These are phyloP conservation scores for Fistulinella staudtii DNA, from an alignment of 1,284 basidiomycete species.

Conservation along the genomic window DNA sequence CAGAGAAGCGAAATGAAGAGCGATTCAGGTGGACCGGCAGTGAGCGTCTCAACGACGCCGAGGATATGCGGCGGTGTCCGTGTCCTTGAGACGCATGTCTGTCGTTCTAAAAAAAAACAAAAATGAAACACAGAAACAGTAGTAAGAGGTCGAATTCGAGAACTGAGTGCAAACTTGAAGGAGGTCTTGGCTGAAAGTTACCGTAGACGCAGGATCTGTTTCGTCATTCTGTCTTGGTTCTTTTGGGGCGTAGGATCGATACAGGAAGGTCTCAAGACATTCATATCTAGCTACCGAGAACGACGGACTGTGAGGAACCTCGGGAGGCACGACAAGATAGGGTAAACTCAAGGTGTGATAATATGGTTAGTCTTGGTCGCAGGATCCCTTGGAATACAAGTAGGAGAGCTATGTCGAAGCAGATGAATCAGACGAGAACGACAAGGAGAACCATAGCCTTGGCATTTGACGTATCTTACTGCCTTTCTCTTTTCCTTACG, in stretches of 20 bases:
- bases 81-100: constrained; percentile 17
- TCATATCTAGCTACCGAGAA: constrained; percentile 28
- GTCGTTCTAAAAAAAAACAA: constrained; percentile 17
- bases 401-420: constrained; percentile 19
- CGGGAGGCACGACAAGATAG: constrained; percentile 21
- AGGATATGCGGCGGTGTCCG: constrained; percentile 19
- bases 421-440: constrained; percentile 25
- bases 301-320: constrained; percentile 20
- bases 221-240: constrained; percentile 11
- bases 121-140: constrained; percentile 1
- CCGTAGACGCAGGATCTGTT: constrained; percentile 8
- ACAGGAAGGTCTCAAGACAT: constrained; percentile 23
- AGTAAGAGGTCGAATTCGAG: no score
- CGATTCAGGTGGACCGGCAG: constrained; percentile 6
- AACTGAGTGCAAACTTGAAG: constrained; percentile 22
- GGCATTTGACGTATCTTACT: no score
- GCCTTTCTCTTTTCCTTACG: no score
- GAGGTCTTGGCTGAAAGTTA: constrained; percentile 30
- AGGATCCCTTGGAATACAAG: constrained; percentile 3
- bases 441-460: constrained; percentile 13
- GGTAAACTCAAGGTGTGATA: constrained; percentile 15
- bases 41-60: constrained; percentile 20
- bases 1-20: constrained; percentile 25
- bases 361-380: constrained; percentile 16
- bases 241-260: constrained; percentile 11